Evolutionary conservation across 495 filamentous ascomycete species (phyloP).

Genomic region (Daldinia grandis): DNA sequence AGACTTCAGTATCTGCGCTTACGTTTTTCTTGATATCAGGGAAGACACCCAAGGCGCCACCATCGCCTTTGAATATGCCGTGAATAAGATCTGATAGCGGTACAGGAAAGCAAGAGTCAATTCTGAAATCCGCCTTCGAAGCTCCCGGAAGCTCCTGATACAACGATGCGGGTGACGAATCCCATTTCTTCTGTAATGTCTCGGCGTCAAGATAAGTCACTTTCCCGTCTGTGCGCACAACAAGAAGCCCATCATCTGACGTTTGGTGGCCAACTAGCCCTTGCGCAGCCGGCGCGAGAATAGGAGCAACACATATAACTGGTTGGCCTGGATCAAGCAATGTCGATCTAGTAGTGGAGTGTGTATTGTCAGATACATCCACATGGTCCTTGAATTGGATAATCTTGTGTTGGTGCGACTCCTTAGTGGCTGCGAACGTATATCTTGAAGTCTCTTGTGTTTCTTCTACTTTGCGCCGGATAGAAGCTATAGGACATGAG

Average conservation of each 20-base stretch:
- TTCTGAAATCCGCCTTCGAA: conserved; percentile 39
- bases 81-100: conserved; percentile 53
- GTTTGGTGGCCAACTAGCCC: neutral
- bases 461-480: conserved; percentile 66
- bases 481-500: conserved; percentile 77
- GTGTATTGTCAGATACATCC: conserved; percentile 67
- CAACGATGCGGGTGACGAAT: conserved; percentile 45
- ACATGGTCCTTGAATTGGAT: conserved; percentile 68
- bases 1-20: conserved; percentile 50
- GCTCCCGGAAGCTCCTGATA: conserved; percentile 49
- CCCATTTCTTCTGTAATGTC: conserved; percentile 53
- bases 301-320: conserved; percentile 37
- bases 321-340: conserved; percentile 33
- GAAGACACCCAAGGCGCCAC: conserved; percentile 51
- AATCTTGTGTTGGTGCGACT: conserved; percentile 52
- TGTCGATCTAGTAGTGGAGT: conserved; percentile 40
- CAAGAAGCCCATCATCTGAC: conserved; percentile 44
- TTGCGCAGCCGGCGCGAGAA: conserved; percentile 2
- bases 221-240: conserved; percentile 51
- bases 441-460: conserved; percentile 67
- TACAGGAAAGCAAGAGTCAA: conserved; percentile 53
- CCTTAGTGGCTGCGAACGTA: conserved; percentile 69
- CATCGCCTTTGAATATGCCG: conserved; percentile 53
- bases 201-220: conserved; percentile 52
- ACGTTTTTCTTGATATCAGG: conserved; percentile 44